Evolutionary conservation across 2,329 filamentous ascomycete species (phyloP).

Genomic region (Penicillium sp.): DNA sequence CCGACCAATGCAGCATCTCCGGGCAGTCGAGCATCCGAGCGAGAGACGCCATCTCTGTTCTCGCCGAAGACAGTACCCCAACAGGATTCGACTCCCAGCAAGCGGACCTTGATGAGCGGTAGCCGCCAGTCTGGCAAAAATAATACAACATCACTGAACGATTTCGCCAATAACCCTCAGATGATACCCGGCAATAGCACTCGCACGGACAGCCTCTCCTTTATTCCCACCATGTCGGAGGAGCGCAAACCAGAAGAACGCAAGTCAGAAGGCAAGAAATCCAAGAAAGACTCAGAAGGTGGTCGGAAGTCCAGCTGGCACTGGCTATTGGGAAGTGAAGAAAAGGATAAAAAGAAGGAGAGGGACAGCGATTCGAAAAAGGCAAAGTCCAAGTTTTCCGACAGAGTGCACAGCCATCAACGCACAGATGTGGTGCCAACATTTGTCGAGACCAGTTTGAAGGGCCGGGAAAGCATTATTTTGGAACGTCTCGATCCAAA

Average conservation of each 20-base stretch:
- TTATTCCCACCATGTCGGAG: slow-evolving; percentile 71
- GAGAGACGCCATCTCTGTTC: slow-evolving; percentile 32
- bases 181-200: slow-evolving; percentile 64
- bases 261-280: slow-evolving; percentile 64
- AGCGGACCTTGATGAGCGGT: slow-evolving; percentile 31
- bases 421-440: slow-evolving; percentile 81
- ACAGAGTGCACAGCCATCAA: slow-evolving; percentile 65
- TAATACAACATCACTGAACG: slow-evolving; percentile 54
- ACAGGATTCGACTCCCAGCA: slow-evolving; percentile 39
- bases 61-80: slow-evolving; percentile 36
- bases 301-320: slow-evolving; percentile 71
- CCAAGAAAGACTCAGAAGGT: slow-evolving; percentile 65
- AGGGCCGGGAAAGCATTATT: slow-evolving; percentile 72
- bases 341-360: slow-evolving; percentile 56
- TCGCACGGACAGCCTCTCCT: slow-evolving; percentile 71
- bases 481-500: slow-evolving; percentile 75
- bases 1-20: slow-evolving; percentile 29
- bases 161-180: slow-evolving; percentile 63
- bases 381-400: slow-evolving; percentile 50
- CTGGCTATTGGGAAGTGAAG: slow-evolving; percentile 71
- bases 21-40: slow-evolving; percentile 45
- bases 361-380: slow-evolving; percentile 65
- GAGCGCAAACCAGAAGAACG: slow-evolving; percentile 71
- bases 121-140: slow-evolving; percentile 35
- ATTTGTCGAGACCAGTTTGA: slow-evolving; percentile 66